Conservation (phyloP, 164 flowering plant genomes). For the Saururus chinensis region DNA sequence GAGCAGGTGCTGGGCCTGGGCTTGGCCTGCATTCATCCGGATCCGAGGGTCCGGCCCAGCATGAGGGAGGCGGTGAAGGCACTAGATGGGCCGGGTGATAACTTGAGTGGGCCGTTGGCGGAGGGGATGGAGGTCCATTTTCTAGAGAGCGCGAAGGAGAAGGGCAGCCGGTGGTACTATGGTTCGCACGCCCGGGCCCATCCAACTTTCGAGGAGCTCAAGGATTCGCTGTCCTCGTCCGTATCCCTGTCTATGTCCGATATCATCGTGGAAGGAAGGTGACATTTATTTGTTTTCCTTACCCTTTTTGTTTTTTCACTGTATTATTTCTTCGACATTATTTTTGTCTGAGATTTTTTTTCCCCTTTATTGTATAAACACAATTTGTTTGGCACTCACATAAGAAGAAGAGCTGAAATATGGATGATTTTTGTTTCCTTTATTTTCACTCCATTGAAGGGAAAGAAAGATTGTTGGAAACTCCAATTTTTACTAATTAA, state of each 20-base stretch:
- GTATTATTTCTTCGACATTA: too few relatives aligned
- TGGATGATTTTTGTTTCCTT: too few relatives aligned
- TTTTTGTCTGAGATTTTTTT: too few relatives aligned
- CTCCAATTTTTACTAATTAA: too few relatives aligned
- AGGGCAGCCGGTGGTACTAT: slow-evolving; percentile 13
- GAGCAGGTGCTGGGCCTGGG: slow-evolving; percentile 32
- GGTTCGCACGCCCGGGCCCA: slow-evolving; percentile 4
- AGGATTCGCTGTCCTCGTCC: slow-evolving; percentile 12
- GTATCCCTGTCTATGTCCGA: slow-evolving; percentile 19
- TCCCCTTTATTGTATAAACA: too few relatives aligned
- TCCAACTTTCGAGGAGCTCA: slow-evolving; percentile 28
- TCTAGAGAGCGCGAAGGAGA: slow-evolving; percentile 15
- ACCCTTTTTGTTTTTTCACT: too few relatives aligned
- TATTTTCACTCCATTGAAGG: too few relatives aligned
- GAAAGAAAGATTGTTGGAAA: too few relatives aligned
- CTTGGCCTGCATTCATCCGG: slow-evolving; percentile 27
- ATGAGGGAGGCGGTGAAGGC: slow-evolving; percentile 37
- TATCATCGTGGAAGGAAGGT: slow-evolving; percentile 20
- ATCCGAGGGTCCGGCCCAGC: slow-evolving; percentile 25
- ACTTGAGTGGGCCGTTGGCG: slow-evolving; percentile 7
- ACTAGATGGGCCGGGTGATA: slow-evolving; percentile 18
- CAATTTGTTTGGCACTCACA: too few relatives aligned
- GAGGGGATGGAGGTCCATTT: slow-evolving; percentile 17
- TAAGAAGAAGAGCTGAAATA: too few relatives aligned
- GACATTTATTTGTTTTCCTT: neutral